Percentiles rank a stretch among this genome's conserved stretches.
Conservation (phyloP, 768 basidiomycete species). For the Suillus clintonianus region DNA sequence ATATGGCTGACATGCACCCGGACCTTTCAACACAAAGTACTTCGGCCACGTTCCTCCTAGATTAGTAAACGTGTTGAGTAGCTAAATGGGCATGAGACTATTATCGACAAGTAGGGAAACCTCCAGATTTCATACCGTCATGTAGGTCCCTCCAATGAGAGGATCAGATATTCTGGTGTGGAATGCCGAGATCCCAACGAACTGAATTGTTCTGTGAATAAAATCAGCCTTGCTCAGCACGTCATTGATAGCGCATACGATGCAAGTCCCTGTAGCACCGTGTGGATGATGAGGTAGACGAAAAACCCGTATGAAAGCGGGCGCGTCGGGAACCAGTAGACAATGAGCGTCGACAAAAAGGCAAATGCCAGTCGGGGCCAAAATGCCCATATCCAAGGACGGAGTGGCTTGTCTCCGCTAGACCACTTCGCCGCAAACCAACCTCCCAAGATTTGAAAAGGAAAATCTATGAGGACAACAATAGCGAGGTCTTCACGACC, state of each 20-base stretch:
- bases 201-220: constrained; percentile 84
- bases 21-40: constrained; percentile 92
- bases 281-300: constrained; percentile 74
- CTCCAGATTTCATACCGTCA: constrained; percentile 70
- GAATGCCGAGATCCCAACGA: constrained; percentile 98
- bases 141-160: constrained; percentile 96
- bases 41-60: constrained; percentile 98
- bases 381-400: constrained; percentile 90
- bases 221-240: constrained; percentile 8
- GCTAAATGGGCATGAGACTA: constrained; percentile 42
- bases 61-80: constrained; percentile 94
- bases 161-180: constrained; percentile 97
- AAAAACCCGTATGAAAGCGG: constrained; percentile 81
- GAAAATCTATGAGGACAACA: constrained; percentile 94
- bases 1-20: constrained; percentile 2
- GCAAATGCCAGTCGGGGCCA: constrained; percentile 83
- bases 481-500: constrained; percentile 95
- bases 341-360: constrained; percentile 69
- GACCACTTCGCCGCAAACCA: constrained; percentile 95
- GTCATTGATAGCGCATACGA: constrained; percentile 55
- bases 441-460: constrained; percentile 93
- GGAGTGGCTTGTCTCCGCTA: constrained; percentile 71
- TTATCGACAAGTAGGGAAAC: constrained; percentile 4
- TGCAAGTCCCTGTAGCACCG: constrained; percentile 81
- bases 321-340: constrained; percentile 81